Percentiles rank a stretch among this genome's conserved stretches.
phyloP scores from a whole-genome alignment of 1,284 basidiomycete genomes.

The Cryptococcus sp. region DNA sequence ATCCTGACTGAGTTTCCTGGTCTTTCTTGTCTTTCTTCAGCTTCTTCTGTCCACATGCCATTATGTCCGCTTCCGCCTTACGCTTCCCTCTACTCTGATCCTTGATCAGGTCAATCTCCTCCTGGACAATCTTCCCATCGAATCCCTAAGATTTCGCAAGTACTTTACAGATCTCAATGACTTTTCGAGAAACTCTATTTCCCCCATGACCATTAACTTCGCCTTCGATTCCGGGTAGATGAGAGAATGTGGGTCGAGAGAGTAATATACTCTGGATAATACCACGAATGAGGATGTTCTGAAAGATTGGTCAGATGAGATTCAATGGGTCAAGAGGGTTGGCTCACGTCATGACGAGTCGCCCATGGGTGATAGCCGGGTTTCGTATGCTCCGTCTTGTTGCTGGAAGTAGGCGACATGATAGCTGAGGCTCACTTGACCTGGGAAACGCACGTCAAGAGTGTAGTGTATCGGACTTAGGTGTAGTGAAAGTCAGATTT shows the following conservation, averaged over 20 bases:
- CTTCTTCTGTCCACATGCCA: background rate
- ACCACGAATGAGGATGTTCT: background rate
- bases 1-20: too few relatives aligned
- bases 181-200: conserved; percentile 4
- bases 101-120: background rate
- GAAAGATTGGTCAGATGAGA: too few relatives aligned
- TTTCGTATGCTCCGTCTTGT: too few relatives aligned
- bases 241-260: conserved; percentile 1
- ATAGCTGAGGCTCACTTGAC: too few relatives aligned
- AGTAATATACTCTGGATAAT: conserved; percentile 1
- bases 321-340: too few relatives aligned
- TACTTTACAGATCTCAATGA: conserved; percentile 2
- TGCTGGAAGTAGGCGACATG: too few relatives aligned
- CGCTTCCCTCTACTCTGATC: background rate
- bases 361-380: too few relatives aligned
- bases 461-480: too few relatives aligned
- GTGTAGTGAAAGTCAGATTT: too few relatives aligned
- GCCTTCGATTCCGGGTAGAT: conserved; percentile 3
- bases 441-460: too few relatives aligned
- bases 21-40: background rate
- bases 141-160: background rate
- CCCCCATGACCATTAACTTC: conserved; percentile 10
- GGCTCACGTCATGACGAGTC: too few relatives aligned
- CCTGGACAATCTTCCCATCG: background rate
- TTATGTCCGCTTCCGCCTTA: background rate